phyloP scores from a whole-genome alignment of 129 eudicot species.

The Arctium minus region DNA sequence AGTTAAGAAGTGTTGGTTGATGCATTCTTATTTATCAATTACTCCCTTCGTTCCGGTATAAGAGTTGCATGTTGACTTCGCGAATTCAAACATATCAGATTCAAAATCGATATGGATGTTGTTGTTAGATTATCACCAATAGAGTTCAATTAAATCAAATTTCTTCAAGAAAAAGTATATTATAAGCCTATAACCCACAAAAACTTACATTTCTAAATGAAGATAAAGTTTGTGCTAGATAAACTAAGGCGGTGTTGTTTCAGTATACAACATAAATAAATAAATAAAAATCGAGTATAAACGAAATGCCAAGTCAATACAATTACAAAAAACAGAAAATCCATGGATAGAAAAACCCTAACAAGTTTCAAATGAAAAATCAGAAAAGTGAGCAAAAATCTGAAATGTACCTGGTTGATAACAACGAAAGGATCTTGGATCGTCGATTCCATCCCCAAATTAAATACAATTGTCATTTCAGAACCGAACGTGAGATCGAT shows the following conservation, averaged over 20 bases:
- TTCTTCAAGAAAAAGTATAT: no score
- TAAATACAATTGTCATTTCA: no score
- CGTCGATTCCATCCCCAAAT: conserved; percentile 17
- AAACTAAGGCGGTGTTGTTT: not conserved
- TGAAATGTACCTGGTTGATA: conserved; percentile 22
- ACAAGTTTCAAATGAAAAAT: not conserved
- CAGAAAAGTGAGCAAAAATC: conserved; percentile 7
- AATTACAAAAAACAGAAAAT: conserved; percentile 13
- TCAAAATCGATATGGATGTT: no score
- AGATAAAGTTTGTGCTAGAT: not conserved
- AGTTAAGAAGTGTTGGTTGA: no score
- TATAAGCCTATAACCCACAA: not conserved
- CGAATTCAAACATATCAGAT: no score
- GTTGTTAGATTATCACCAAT: no score
- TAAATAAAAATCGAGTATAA: not conserved
- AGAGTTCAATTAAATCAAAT: no score
- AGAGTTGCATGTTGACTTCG: no score
- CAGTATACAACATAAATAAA: not conserved
- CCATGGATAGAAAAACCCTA: conserved; percentile 5
- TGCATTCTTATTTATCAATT: no score
- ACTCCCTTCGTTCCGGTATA: no score
- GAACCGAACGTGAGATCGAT: no score
- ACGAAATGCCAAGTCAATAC: not conserved
- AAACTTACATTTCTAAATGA: not conserved
- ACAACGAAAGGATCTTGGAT: conserved; percentile 38